phyloP scores from a whole-genome alignment of 768 basidiomycete genomes.

The Pholiota conissans region DNA sequence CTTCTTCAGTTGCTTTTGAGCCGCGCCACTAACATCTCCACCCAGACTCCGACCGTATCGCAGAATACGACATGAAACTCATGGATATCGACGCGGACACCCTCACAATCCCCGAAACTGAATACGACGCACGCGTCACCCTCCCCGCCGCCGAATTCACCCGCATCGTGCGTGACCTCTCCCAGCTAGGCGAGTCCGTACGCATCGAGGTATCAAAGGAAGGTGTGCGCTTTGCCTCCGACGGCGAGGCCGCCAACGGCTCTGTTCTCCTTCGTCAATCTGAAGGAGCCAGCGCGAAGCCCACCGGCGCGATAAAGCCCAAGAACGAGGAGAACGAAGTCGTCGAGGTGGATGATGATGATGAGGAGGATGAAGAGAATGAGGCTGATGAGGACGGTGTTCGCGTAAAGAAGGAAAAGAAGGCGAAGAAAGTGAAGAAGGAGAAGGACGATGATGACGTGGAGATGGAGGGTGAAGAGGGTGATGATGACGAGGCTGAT shows the following conservation, averaged over 20 bases:
- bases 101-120: conserved; percentile 94
- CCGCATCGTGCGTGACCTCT: conserved; percentile 91
- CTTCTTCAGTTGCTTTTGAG: not conserved
- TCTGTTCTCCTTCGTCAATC: conserved; percentile 80
- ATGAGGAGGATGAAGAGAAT: conserved; percentile 32
- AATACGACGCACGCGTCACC: conserved; percentile 91
- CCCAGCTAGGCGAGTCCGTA: conserved; percentile 88
- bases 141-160: conserved; percentile 87
- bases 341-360: conserved; percentile 37
- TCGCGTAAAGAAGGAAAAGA: conserved; percentile 48
- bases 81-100: conserved; percentile 99
- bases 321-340: conserved; percentile 32
- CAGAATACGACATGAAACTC: conserved; percentile 98
- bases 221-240: conserved; percentile 88
- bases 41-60: conserved; percentile 86
- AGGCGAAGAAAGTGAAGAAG: conserved; percentile 43
- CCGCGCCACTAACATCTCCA: conserved; percentile 1
- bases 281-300: conserved; percentile 40
- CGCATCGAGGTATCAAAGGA: conserved; percentile 96
- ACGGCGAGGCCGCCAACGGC: conserved; percentile 94
- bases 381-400: conserved; percentile 43
- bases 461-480: conserved; percentile 49
- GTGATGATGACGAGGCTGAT: conserved; percentile 54
- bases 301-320: conserved; percentile 41
- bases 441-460: conserved; percentile 56